Evolutionary conservation across 345 rosid genomes (phyloP).

Genomic region (Brassica juncea): DNA sequence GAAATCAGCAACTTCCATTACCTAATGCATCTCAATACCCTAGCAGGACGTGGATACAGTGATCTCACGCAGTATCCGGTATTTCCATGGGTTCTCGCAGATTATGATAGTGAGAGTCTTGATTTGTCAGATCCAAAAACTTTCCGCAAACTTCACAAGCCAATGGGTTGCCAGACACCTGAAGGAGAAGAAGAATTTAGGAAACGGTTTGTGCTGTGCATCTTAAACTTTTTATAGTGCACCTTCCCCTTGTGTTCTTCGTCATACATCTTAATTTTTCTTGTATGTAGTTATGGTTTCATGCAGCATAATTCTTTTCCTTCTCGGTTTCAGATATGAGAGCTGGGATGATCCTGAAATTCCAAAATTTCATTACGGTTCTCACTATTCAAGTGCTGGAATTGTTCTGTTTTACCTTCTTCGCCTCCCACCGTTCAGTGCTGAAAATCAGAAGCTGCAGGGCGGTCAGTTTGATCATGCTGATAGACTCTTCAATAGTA

Average conservation of each 20-base stretch:
- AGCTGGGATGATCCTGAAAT: constrained; percentile 99
- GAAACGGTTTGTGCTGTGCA: constrained; percentile 68
- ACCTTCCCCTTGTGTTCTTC: neutral
- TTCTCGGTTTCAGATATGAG: constrained; percentile 68
- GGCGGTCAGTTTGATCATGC: constrained; percentile 99
- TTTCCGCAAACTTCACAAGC: constrained; percentile 91
- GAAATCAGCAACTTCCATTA: constrained; percentile 99
- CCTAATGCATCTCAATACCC: constrained; percentile 98
- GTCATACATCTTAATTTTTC: neutral
- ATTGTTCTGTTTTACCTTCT: constrained; percentile 97
- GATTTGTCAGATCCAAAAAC: constrained; percentile 83
- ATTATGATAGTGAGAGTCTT: constrained; percentile 86
- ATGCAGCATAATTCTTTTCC: constrained; percentile 2
- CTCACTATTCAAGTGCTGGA: constrained; percentile 99
- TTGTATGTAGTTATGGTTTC: constrained; percentile 21
- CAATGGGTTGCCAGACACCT: constrained; percentile 99
- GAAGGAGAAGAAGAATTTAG: constrained; percentile 97
- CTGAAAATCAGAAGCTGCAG: constrained; percentile 97
- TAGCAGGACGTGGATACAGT: constrained; percentile 99
- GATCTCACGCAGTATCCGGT: constrained; percentile 99
- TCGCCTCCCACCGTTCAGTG: constrained; percentile 96
- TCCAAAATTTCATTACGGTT: constrained; percentile 98
- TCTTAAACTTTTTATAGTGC: constrained; percentile 26
- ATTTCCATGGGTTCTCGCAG: constrained; percentile 98
- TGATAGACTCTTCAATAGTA: constrained; percentile 92